Conservation (phyloP, 192 early-diverging fungal species). For the Lobosporangium transversale region DNA sequence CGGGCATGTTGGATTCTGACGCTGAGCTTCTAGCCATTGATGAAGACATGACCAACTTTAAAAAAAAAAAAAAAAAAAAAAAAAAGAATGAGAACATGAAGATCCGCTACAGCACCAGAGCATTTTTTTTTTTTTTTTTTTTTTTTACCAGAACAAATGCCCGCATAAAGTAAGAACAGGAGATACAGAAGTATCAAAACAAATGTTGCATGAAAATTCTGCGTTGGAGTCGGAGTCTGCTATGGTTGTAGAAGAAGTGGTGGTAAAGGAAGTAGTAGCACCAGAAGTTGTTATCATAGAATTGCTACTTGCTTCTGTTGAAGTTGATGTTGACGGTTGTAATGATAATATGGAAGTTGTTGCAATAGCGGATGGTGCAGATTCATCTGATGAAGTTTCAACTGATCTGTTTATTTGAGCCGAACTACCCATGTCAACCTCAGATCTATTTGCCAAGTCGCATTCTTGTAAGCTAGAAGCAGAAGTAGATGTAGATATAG, state of each 20-base stretch:
- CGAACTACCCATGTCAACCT: too few species aligned
- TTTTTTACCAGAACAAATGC: slow-evolving; percentile 76
- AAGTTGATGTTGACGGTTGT: background rate
- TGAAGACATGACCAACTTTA: slow-evolving; percentile 73
- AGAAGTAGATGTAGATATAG: background rate
- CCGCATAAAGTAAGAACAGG: slow-evolving; percentile 84
- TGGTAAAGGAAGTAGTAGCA: background rate
- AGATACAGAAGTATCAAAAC: slow-evolving; percentile 80
- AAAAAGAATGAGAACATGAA: slow-evolving; percentile 2
- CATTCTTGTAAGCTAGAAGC: too few species aligned
- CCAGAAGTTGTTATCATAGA: background rate
- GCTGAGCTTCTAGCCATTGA: slow-evolving; percentile 79
- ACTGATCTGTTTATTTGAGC: too few species aligned
- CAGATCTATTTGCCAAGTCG: too few species aligned
- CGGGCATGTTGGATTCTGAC: slow-evolving; percentile 78
- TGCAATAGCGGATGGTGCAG: too few species aligned
- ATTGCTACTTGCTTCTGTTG: background rate
- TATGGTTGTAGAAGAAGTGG: background rate
- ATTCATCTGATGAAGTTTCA: too few species aligned
- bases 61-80: background rate
- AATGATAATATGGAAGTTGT: too few species aligned
- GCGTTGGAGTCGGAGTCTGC: slow-evolving; percentile 20
- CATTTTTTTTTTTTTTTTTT: background rate
- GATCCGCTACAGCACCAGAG: too few species aligned
- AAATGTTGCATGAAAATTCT: slow-evolving; percentile 55